These are phyloP conservation scores for Nannochloropsis granulata DNA, from an alignment of 108 stramenopile species.

Conservation along the genomic window DNA sequence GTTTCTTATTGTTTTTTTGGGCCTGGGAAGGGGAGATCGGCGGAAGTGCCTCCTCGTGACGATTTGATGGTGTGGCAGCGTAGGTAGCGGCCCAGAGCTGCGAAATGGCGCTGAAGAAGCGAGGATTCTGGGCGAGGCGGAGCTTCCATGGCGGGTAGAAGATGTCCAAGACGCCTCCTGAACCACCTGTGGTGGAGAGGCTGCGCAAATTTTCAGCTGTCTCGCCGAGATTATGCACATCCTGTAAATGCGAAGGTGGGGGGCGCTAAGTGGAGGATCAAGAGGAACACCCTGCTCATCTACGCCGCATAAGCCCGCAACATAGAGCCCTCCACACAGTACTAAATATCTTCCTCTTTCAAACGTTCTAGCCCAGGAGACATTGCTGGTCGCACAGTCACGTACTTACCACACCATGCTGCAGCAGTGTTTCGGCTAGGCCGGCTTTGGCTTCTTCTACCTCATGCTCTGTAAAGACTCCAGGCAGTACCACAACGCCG, in stretches of 20 bases:
- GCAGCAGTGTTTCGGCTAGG: not conserved
- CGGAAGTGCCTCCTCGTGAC: not conserved
- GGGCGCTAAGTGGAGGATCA: too few species aligned
- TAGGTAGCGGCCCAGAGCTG: slow-evolving; percentile 63
- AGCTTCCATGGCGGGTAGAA: slow-evolving; percentile 73
- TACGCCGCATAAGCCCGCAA: too few species aligned
- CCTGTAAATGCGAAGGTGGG: not conserved
- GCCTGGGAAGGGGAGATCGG: not conserved
- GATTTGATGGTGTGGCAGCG: not conserved
- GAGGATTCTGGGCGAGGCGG: slow-evolving; percentile 42
- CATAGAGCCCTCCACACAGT: too few species aligned
- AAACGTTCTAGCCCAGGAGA: too few species aligned
- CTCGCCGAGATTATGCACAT: not conserved
- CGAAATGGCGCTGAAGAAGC: slow-evolving; percentile 47
- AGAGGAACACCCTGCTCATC: too few species aligned
- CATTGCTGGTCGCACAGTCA: too few species aligned
- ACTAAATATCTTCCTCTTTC: too few species aligned
- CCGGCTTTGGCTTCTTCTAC: not conserved
- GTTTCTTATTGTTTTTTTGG: too few species aligned
- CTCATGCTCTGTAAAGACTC: not conserved
- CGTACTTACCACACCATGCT: not conserved
- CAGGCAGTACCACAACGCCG: slow-evolving; percentile 8
- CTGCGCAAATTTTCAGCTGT: not conserved
- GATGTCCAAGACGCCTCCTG: slow-evolving; percentile 70
- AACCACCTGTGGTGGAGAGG: slow-evolving; percentile 16